Percentiles rank a stretch among this genome's conserved stretches.
Conservation (phyloP, 164 flowering plant genomes). For the Vitis labrusca region DNA sequence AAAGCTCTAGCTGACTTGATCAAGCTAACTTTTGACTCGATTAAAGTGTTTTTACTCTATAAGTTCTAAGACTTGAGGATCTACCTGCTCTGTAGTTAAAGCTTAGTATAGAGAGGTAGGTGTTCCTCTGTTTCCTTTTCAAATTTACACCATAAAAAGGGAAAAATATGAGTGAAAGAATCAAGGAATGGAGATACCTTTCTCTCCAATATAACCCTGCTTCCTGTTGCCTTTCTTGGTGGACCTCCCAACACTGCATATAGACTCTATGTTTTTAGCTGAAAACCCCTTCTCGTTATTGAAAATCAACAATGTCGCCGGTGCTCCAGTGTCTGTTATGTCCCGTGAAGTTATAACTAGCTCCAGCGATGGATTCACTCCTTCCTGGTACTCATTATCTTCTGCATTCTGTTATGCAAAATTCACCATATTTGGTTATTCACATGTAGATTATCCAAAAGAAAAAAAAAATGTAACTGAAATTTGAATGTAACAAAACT, state of each 20-base stretch:
- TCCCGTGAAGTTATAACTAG: constrained; percentile 59
- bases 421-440: too few relatives aligned
- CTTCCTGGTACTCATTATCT: constrained; percentile 59
- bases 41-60: too few relatives aligned
- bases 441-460: too few relatives aligned
- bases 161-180: neutral
- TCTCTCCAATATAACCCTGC: constrained; percentile 69
- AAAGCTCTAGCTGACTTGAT: too few relatives aligned
- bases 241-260: constrained; percentile 66
- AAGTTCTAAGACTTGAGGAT: too few relatives aligned
- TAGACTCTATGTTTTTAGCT: constrained; percentile 54
- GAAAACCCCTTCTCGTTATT: constrained; percentile 71
- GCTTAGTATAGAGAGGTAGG: too few relatives aligned
- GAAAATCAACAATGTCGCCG: constrained; percentile 56
- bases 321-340: constrained; percentile 65
- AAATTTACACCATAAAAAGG: neutral
- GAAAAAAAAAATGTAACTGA: too few relatives aligned
- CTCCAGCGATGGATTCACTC: constrained; percentile 60
- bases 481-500: too few relatives aligned
- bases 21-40: too few relatives aligned
- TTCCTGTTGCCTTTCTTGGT: constrained; percentile 60
- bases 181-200: constrained; percentile 36
- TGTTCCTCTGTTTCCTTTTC: neutral
- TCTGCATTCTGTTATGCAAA: constrained; percentile 59
- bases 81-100: too few relatives aligned